Conservation (phyloP, 1,284 basidiomycete species). For the Leccinum griseonigrum region DNA sequence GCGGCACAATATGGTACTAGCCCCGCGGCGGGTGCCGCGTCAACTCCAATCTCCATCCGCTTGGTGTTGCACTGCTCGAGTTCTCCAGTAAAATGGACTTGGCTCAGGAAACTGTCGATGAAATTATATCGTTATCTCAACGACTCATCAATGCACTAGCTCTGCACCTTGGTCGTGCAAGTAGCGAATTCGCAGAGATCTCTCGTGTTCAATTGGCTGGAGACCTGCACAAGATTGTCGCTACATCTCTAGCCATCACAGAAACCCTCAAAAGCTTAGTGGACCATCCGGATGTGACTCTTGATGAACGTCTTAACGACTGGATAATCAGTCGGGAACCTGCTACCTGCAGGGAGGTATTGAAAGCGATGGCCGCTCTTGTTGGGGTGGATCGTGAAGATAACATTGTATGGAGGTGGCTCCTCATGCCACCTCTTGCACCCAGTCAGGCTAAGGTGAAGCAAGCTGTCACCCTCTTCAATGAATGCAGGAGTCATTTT, state of each 20-base stretch:
- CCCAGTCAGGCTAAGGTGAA: background rate
- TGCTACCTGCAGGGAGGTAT: background rate
- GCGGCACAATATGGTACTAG: too few relatives aligned
- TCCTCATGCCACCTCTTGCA: background rate
- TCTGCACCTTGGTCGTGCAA: background rate
- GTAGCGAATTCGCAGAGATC: background rate
- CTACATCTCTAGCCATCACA: background rate
- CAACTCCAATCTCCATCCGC: too few relatives aligned
- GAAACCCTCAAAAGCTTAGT: background rate
- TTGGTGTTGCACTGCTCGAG: background rate
- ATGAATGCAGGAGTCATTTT: background rate
- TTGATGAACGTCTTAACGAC: background rate
- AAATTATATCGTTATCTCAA: slow-evolving; percentile 3
- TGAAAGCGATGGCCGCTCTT: background rate
- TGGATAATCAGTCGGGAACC: background rate
- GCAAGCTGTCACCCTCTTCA: slow-evolving; percentile 6
- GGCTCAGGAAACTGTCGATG: background rate
- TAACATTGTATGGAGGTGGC: background rate
- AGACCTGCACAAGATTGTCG: slow-evolving; percentile 3
- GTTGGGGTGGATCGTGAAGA: background rate
- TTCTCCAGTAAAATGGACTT: background rate
- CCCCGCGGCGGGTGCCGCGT: too few relatives aligned
- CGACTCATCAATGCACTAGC: background rate
- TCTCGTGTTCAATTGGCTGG: background rate
- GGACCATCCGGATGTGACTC: background rate